These are phyloP conservation scores for Tolypocladium endophyticum DNA, from an alignment of 2,329 filamentous ascomycete species.

Conservation along the genomic window DNA sequence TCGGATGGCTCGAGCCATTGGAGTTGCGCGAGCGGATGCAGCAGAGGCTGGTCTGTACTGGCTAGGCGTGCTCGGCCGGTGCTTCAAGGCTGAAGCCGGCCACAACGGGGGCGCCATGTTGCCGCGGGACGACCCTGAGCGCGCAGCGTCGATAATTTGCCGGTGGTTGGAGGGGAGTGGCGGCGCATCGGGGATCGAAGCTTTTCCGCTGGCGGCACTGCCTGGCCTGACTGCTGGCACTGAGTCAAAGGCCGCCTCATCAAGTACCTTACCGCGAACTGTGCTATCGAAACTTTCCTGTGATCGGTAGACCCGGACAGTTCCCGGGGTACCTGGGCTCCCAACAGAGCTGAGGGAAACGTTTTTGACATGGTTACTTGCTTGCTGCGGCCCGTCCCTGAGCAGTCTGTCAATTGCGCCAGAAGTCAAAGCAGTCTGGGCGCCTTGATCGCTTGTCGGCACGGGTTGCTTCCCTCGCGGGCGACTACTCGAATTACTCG, in stretches of 20 bases:
- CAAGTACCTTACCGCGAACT: conserved; percentile 24
- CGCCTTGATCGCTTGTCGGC: conserved; percentile 56
- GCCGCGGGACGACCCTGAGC: conserved; percentile 41
- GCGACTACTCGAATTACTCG: conserved; percentile 41
- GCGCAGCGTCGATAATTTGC: conserved; percentile 73
- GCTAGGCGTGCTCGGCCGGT: conserved; percentile 52
- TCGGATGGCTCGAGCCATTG: conserved; percentile 43
- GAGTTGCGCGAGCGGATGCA: conserved; percentile 40
- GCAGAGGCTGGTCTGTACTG: conserved; percentile 34
- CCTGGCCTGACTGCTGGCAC: conserved; percentile 45
- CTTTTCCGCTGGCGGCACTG: conserved; percentile 59
- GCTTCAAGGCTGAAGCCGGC: conserved; percentile 61
- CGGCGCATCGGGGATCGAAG: conserved; percentile 38
- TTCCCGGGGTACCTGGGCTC: conserved; percentile 26
- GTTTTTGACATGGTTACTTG: conserved; percentile 22
- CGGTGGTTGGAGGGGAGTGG: conserved; percentile 76
- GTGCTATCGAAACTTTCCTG: conserved; percentile 39
- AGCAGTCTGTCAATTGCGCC: conserved; percentile 71
- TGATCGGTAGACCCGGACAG: conserved; percentile 33
- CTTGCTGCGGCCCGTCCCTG: conserved; percentile 25
- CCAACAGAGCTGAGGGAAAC: conserved; percentile 23
- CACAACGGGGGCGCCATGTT: conserved; percentile 77
- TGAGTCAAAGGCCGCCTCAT: conserved; percentile 27
- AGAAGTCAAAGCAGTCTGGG: conserved; percentile 77
- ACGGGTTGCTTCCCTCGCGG: conserved; percentile 26